phyloP scores from a whole-genome alignment of 768 basidiomycete species.

The Lepiota venenata region DNA sequence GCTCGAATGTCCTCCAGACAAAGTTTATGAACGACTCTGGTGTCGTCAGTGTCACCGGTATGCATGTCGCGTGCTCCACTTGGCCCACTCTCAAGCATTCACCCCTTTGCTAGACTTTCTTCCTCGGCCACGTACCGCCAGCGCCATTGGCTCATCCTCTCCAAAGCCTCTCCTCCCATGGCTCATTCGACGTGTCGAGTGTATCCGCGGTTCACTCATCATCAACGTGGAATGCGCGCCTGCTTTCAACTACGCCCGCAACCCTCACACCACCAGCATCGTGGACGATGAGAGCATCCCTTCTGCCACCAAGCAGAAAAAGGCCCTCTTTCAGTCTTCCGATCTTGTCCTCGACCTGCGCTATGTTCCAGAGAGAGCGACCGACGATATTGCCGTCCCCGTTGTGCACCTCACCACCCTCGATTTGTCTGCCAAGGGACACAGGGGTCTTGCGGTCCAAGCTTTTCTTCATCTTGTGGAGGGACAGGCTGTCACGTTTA shows the following conservation, averaged over 20 bases:
- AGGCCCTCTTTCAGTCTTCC: constrained; percentile 60
- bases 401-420: constrained; percentile 54
- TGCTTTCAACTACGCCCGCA: constrained; percentile 92
- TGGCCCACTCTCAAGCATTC: background rate
- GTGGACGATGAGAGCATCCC: constrained; percentile 40
- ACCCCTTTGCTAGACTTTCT: constrained; percentile 57
- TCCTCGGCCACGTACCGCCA: constrained; percentile 53
- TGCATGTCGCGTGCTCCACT: background rate
- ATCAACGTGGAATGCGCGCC: constrained; percentile 89
- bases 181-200: constrained; percentile 83
- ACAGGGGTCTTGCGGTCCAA: constrained; percentile 65
- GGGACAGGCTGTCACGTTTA: constrained; percentile 89
- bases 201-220: constrained; percentile 80
- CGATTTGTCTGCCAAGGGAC: constrained; percentile 67
- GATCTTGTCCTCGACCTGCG: constrained; percentile 70
- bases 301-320: constrained; percentile 35
- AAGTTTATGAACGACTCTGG: constrained; percentile 92
- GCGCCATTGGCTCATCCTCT: constrained; percentile 24
- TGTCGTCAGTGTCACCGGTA: constrained; percentile 80
- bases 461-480: constrained; percentile 64
- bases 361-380: constrained; percentile 58
- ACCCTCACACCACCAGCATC: constrained; percentile 62
- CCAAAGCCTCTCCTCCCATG: constrained; percentile 73
- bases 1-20: constrained; percentile 84
- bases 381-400: constrained; percentile 41